Evolutionary conservation across 495 filamentous ascomycete genomes (phyloP).

Genomic region (Talaromyces liani): DNA sequence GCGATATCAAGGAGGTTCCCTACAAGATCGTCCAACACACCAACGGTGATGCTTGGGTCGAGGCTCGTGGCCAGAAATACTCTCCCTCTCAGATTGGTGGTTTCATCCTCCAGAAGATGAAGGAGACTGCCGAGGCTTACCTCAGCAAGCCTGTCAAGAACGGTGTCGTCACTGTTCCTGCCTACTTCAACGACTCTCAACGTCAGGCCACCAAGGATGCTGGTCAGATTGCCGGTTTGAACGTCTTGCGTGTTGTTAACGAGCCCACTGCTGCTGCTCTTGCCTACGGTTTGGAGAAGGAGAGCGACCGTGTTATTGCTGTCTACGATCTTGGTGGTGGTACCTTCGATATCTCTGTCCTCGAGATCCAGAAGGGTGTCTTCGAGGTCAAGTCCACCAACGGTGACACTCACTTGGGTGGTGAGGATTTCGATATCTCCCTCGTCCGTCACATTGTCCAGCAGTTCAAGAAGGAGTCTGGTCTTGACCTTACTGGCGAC

Average conservation of each 20-base stretch:
- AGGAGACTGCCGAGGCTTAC: slow-evolving; percentile 92
- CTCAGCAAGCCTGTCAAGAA: slow-evolving; percentile 86
- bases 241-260: slow-evolving; percentile 95
- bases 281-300: slow-evolving; percentile 93
- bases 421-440: slow-evolving; percentile 96
- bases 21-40: slow-evolving; percentile 99
- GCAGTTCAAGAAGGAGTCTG: slow-evolving; percentile 93
- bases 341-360: slow-evolving; percentile 97
- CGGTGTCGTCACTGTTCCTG: slow-evolving; percentile 91
- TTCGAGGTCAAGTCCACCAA: slow-evolving; percentile 99
- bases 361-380: slow-evolving; percentile 96
- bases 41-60: slow-evolving; percentile 97
- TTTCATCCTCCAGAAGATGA: slow-evolving; percentile 97
- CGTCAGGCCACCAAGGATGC: slow-evolving; percentile 98
- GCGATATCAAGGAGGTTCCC: slow-evolving; percentile 95
- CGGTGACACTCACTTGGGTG: slow-evolving; percentile 95
- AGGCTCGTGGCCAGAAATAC: slow-evolving; percentile 94
- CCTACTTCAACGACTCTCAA: slow-evolving; percentile 98
- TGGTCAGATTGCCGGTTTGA: slow-evolving; percentile 90
- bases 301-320: slow-evolving; percentile 81
- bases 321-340: slow-evolving; percentile 98
- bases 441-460: slow-evolving; percentile 92
- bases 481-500: slow-evolving; percentile 85
- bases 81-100: slow-evolving; percentile 98
- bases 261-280: slow-evolving; percentile 93